A percentile compares a stretch with the other conserved stretches of the same genome.
Evolutionary conservation across 306 rosid species (phyloP).

Genomic region (Castanopsis chinensis): DNA sequence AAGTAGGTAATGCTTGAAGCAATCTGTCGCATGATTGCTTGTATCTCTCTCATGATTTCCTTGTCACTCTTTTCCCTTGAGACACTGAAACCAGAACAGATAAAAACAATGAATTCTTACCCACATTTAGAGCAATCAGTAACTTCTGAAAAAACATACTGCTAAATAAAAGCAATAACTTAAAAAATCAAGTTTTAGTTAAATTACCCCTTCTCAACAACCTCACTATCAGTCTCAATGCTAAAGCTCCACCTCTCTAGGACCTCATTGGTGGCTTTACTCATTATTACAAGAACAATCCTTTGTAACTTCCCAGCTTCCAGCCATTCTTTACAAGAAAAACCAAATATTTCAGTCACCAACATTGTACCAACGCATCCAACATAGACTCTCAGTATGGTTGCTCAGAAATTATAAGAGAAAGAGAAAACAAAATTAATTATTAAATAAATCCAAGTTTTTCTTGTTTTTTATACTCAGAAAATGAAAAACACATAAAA

Average conservation of each 20-base stretch:
- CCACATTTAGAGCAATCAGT: neutral
- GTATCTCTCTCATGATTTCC: constrained; percentile 99
- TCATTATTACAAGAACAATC: constrained; percentile 83
- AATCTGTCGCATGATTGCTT: constrained; percentile 98
- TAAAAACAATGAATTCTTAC: neutral
- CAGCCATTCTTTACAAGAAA: constrained; percentile 75
- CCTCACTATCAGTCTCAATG: constrained; percentile 85
- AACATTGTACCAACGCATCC: neutral
- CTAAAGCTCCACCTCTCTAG: constrained; percentile 99
- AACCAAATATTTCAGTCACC: neutral
- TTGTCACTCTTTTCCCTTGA: constrained; percentile 97
- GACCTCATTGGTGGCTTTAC: constrained; percentile 74
- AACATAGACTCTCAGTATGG: neutral
- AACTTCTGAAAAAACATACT: neutral
- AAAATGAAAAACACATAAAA: neutral
- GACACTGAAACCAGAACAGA: constrained; percentile 35
- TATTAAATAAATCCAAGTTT: too few species aligned
- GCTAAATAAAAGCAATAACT: neutral
- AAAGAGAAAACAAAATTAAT: too few species aligned
- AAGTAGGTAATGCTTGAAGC: constrained; percentile 97
- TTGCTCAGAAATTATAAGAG: neutral
- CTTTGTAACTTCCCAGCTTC: constrained; percentile 96
- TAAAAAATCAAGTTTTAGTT: neutral
- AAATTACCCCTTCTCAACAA: constrained; percentile 76
- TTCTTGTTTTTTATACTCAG: too few species aligned